These are phyloP conservation scores for Basidiobolus meristosporus DNA, from an alignment of 371 early-diverging fungal genomes.

Conservation along the genomic window DNA sequence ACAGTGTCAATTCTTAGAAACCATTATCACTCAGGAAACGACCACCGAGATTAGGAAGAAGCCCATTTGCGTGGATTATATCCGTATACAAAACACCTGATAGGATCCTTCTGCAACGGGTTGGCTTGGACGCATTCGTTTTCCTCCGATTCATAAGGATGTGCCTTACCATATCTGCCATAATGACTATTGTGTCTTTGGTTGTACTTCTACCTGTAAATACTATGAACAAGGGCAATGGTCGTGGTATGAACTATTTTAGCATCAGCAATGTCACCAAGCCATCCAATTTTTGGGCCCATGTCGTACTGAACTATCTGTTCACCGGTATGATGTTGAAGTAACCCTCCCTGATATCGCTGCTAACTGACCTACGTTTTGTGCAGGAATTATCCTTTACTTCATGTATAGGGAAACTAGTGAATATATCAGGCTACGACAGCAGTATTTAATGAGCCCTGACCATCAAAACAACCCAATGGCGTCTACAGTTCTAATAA, in stretches of 20 bases:
- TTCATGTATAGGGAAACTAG: conserved; percentile 37
- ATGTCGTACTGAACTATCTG: conserved; percentile 32
- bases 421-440: conserved; percentile 42
- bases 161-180: conserved; percentile 18
- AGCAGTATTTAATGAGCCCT: conserved; percentile 30
- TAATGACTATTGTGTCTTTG: conserved; percentile 29
- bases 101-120: conserved; percentile 24
- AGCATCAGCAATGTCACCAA: conserved; percentile 43
- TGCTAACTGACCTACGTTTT: neutral
- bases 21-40: no score
- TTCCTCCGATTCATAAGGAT: conserved; percentile 47
- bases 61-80: conserved; percentile 35
- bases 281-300: conserved; percentile 32
- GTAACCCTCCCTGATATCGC: neutral
- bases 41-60: conserved; percentile 26
- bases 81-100: conserved; percentile 29
- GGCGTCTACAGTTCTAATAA: conserved; percentile 42
- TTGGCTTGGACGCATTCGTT: conserved; percentile 64
- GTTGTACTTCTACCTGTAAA: conserved; percentile 50
- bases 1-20: no score
- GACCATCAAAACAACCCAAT: conserved; percentile 32
- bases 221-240: conserved; percentile 16
- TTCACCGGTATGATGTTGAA: conserved; percentile 19
- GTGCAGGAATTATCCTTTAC: conserved; percentile 18
- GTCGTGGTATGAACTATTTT: conserved; percentile 18